Evolutionary conservation across 768 basidiomycete genomes (phyloP).

Genomic region (Suillus subaureus): DNA sequence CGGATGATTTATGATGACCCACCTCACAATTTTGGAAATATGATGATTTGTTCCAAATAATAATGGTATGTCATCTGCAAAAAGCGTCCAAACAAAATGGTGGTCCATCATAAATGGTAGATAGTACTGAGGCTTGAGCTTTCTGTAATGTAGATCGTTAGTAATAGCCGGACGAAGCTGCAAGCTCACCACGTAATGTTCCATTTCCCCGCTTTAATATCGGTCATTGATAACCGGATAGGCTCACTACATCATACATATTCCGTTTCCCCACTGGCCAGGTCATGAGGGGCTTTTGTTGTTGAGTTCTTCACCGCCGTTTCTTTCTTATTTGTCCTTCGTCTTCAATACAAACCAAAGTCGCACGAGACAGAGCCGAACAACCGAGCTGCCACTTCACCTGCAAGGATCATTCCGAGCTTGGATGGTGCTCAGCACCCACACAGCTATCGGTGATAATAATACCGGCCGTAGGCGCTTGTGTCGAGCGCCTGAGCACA

Average conservation of each 20-base stretch:
- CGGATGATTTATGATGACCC: background rate
- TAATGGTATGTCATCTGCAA: background rate
- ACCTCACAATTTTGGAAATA: background rate
- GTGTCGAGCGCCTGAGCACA: slow-evolving; percentile 53
- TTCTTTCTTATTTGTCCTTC: background rate
- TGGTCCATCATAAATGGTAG: background rate
- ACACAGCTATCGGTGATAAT: slow-evolving; percentile 34
- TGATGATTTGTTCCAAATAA: background rate
- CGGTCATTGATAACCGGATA: background rate
- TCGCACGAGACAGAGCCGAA: background rate
- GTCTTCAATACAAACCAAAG: background rate
- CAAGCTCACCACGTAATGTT: background rate
- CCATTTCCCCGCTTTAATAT: background rate
- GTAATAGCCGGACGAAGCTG: background rate
- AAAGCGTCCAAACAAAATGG: background rate
- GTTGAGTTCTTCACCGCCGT: background rate
- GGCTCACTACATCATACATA: too few species aligned
- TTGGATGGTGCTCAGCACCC: background rate
- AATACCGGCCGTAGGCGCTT: slow-evolving; percentile 75
- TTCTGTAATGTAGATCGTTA: background rate
- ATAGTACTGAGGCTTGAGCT: background rate
- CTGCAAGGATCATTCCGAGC: background rate
- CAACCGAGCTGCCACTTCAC: slow-evolving; percentile 50
- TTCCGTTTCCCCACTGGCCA: background rate
- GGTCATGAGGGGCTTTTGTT: background rate